Conservation (phyloP, 306 rosid species). For the Datisca glomerata region DNA sequence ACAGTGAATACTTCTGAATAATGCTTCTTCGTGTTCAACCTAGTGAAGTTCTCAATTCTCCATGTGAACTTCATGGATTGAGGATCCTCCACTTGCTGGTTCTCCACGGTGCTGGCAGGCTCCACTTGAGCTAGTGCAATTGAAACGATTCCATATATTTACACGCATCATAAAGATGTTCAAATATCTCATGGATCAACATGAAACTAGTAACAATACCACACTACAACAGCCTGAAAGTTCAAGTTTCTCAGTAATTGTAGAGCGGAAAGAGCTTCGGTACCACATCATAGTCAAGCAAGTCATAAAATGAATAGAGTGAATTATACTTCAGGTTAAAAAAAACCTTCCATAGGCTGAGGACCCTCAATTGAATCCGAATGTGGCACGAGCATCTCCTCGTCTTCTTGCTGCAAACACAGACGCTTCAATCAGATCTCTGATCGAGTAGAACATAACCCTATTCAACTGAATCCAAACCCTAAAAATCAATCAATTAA, state of each 20-base stretch:
- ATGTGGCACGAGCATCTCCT: constrained; percentile 50
- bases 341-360: constrained; percentile 55
- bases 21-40: constrained; percentile 40
- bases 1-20: constrained; percentile 48
- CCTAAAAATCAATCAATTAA: constrained; percentile 22
- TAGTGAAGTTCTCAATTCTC: constrained; percentile 55
- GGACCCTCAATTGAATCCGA: constrained; percentile 47
- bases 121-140: constrained; percentile 28
- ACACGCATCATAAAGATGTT: constrained; percentile 4
- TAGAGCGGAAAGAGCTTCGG: constrained; percentile 6
- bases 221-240: not conserved
- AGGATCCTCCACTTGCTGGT: constrained; percentile 49
- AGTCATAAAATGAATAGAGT: constrained; percentile 5
- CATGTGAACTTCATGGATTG: constrained; percentile 56
- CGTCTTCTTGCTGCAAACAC: constrained; percentile 41
- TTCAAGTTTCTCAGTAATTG: constrained; percentile 10
- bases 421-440: constrained; percentile 23
- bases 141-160: constrained; percentile 8
- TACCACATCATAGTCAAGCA: not conserved
- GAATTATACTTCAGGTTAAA: not conserved
- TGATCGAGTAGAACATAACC: constrained; percentile 27
- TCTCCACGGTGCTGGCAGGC: constrained; percentile 32
- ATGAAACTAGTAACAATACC: not conserved
- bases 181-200: not conserved
- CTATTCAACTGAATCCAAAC: constrained; percentile 25